Evolutionary conservation across 2,329 filamentous ascomycete genomes (phyloP), one percentile per base, ranked within the genome.

Genomic region (Fusarium mexicanum): DNA sequence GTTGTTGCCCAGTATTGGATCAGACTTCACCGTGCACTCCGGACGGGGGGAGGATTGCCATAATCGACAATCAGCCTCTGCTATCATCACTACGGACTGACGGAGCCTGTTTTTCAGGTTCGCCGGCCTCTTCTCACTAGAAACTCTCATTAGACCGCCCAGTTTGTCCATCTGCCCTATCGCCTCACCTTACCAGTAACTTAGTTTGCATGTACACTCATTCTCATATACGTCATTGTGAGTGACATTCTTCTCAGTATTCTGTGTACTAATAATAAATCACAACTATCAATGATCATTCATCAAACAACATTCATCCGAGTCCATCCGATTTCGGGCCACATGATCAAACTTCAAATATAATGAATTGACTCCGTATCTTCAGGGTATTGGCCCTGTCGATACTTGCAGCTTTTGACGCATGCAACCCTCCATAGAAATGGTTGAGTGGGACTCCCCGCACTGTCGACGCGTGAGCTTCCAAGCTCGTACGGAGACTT

Each of bases 241-340:
- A 62, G 68, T 68, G 54, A 24, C 65, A 47, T 67, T 50, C 17
- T 29, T n/a, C 48, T 38, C 22, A 37, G 26, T 48, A 38, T 55
- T 29, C 16, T 55, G 24, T 26, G 44, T n/a, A 43, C 29, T 51
- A 48, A 67, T n/a, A 43, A 24, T 50, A 48, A 67, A 50, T 63
- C 59, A 55, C 31, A 53, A 53, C 46, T 41, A 58, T 69, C 58
- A 38, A 38, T 61, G 38, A 54, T 47, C 38, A 31, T 57, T 57
- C 24, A 46, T 62, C 24, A 48, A 24, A 41, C 26, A 50, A n/a
- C 26, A 35, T 24, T 35, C 31, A 40, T 58, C 68, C 72, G 72
- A 63, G 38, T 66, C 40, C 48, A 50, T 74, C 72, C 72, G 72
- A 58, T 62, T 46, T 66, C 68, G 57, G 53, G 53, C 47, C 72